These are phyloP conservation scores for Amyloporia xantha DNA, from an alignment of 768 basidiomycete genomes.

Conservation along the genomic window DNA sequence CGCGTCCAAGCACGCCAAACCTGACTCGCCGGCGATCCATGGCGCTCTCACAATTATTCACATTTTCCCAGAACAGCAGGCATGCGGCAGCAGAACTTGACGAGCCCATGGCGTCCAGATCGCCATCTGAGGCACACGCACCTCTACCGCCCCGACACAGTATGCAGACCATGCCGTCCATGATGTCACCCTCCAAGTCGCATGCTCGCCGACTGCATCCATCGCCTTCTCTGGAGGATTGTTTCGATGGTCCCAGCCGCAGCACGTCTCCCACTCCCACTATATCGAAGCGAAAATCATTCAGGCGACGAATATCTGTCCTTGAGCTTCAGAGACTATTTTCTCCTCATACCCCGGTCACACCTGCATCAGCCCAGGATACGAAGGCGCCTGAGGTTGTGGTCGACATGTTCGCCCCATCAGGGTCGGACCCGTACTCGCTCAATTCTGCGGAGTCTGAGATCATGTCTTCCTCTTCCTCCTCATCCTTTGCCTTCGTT, in stretches of 20 bases:
- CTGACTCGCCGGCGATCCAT: slow-evolving; percentile 20
- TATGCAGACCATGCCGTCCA: background rate
- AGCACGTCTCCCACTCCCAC: slow-evolving; percentile 4
- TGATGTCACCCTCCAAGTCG: slow-evolving; percentile 1
- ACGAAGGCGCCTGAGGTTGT: background rate
- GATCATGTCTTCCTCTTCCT: background rate
- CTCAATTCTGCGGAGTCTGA: slow-evolving; percentile 3
- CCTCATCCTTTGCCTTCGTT: background rate
- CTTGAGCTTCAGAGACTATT: slow-evolving; percentile 29
- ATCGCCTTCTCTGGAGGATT: slow-evolving; percentile 17
- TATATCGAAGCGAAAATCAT: slow-evolving; percentile 20
- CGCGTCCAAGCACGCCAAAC: slow-evolving; percentile 17
- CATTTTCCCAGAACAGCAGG: slow-evolving; percentile 11
- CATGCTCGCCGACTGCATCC: slow-evolving; percentile 8
- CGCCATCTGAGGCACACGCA: background rate
- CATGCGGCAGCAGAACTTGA: slow-evolving; percentile 8
- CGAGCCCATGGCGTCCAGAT: slow-evolving; percentile 8
- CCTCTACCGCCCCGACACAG: background rate
- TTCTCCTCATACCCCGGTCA: slow-evolving; percentile 3
- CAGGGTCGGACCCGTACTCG: slow-evolving; percentile 6
- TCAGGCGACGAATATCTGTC: slow-evolving; percentile 27
- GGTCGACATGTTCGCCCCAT: slow-evolving; percentile 10
- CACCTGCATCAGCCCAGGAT: background rate
- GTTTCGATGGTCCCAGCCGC: background rate
- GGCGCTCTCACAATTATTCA: slow-evolving; percentile 24